A percentile compares a stretch with the other conserved stretches of the same genome.
Evolutionary conservation across 2,329 filamentous ascomycete species (phyloP).

Genomic region (Pseudopyrenochaeta lycopersici): DNA sequence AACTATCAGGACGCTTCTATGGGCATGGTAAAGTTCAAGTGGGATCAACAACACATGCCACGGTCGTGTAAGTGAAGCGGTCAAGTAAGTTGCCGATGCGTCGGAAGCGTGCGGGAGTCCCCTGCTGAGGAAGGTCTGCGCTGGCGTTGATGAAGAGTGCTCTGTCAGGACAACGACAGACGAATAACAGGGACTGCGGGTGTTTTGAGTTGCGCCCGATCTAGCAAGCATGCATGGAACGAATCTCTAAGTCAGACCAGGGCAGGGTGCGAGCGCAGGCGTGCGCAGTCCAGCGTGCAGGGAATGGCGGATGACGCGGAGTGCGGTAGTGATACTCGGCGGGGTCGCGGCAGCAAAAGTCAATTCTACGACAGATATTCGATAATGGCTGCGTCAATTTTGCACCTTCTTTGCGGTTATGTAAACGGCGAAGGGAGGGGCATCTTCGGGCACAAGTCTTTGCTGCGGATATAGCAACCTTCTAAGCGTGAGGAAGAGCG

Average conservation of each 20-base stretch:
- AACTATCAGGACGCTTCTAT: conserved; percentile 27
- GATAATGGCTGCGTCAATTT: conserved; percentile 1
- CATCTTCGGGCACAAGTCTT: conserved; percentile 14
- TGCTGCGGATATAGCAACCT: conserved; percentile 20
- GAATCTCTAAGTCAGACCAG: conserved; percentile 20
- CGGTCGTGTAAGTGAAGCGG: conserved; percentile 36
- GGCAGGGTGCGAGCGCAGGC: conserved; percentile 22
- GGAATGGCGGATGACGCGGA: conserved; percentile 43
- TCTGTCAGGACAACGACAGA: conserved; percentile 30
- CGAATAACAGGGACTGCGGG: conserved; percentile 38
- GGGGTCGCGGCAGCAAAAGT: conserved; percentile 25
- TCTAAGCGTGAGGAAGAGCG: conserved; percentile 17
- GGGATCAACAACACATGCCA: conserved; percentile 34
- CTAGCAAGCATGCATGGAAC: conserved; percentile 29
- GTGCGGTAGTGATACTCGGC: conserved; percentile 14
- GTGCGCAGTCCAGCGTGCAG: conserved; percentile 24
- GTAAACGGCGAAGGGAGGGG: conserved; percentile 1
- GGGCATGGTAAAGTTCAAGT: conserved; percentile 36
- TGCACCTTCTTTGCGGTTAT: neutral
- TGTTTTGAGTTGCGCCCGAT: conserved; percentile 35
- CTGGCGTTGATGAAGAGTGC: conserved; percentile 31
- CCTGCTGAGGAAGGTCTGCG: conserved; percentile 39
- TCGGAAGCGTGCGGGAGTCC: conserved; percentile 44
- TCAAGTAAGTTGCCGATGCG: conserved; percentile 33
- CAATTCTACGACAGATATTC: neutral